Evolutionary conservation across 208 protist genomes (phyloP), one percentile per base, ranked within the genome.

Genomic region (Leishmania arabica): DNA sequence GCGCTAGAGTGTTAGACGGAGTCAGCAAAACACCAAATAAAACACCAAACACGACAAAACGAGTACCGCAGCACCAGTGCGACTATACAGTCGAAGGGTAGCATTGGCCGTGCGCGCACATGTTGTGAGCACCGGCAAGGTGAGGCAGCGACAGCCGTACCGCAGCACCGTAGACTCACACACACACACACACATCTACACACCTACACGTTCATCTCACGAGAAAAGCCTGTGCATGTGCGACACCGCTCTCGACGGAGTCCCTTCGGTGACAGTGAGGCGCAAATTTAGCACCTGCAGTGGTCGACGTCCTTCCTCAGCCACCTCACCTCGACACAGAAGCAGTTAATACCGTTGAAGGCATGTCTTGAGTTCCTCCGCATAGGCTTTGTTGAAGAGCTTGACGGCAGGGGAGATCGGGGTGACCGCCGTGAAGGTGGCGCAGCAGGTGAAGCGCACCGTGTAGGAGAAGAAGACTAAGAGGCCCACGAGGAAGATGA

Each of bases 371-470:
- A 96, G 81, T 72, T 94, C 89, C 7, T 80, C 58, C 56, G 86
- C 78, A 73, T 95, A 95, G 0, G 53, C 84, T 2, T 37, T 65
- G 31, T 91, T 90, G 80, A 95, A 93, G 9, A 84, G 80, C 19
- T 81, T 58, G 11, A 86, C 86, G 9, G 75, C 84, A 0, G 81
- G 75, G 1, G 83, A 85, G 65, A 90, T 88, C 4, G 92, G 90
- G 69, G 85, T 91, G 31, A 86, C 79, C 34, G 89, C 89, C 42
- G 90, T 90, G 82, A 96, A 96, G 74, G 91, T 87, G 42, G 87
- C 72, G 65, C 93, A 96, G 79, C 93, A 96, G 21, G 83, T 91
- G 31, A 89, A 85, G 53, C 93, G 90, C 6, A 95, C 93, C 1
- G 90, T 91, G 37, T 68, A 79, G 27, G 93, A 86, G 77, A 92